These are phyloP conservation scores for Thymus mandschuricus DNA, from an alignment of 257 asterid species.

Conservation along the genomic window DNA sequence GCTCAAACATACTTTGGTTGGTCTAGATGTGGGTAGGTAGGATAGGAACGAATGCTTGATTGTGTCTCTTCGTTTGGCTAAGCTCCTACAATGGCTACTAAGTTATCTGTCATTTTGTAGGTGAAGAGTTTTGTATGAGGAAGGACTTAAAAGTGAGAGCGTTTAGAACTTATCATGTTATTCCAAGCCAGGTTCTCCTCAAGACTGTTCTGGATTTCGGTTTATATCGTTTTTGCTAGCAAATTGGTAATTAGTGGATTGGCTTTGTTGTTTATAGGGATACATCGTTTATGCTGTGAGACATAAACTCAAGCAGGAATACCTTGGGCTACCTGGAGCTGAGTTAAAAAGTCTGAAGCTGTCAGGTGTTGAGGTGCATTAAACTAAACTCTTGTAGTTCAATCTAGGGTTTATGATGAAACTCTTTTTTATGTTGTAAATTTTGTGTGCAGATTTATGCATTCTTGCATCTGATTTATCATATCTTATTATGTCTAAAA, in stretches of 20 bases:
- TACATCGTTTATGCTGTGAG: constrained; percentile 77
- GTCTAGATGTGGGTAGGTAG: constrained; percentile 98
- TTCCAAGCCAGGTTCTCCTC: constrained; percentile 87
- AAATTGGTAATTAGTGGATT: constrained; percentile 10
- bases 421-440: background rate
- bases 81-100: background rate
- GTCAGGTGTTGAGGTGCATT: constrained; percentile 83
- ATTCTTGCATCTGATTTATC: background rate
- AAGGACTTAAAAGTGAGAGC: constrained; percentile 89
- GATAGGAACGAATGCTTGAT: constrained; percentile 44
- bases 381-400: constrained; percentile 9
- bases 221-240: constrained; percentile 2
- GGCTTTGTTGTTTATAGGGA: constrained; percentile 51
- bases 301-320: constrained; percentile 85
- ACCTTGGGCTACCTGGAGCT: constrained; percentile 61
- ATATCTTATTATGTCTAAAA: background rate
- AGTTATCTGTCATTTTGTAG: constrained; percentile 44
- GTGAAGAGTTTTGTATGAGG: constrained; percentile 79
- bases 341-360: constrained; percentile 74
- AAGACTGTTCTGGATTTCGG: constrained; percentile 7
- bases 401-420: background rate
- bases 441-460: constrained; percentile 3
- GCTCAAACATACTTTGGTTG: constrained; percentile 76
- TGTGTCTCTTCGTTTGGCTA: constrained; percentile 6
- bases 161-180: constrained; percentile 77